phyloP scores from a whole-genome alignment of 768 basidiomycete genomes.

The Mycena vulgaris region DNA sequence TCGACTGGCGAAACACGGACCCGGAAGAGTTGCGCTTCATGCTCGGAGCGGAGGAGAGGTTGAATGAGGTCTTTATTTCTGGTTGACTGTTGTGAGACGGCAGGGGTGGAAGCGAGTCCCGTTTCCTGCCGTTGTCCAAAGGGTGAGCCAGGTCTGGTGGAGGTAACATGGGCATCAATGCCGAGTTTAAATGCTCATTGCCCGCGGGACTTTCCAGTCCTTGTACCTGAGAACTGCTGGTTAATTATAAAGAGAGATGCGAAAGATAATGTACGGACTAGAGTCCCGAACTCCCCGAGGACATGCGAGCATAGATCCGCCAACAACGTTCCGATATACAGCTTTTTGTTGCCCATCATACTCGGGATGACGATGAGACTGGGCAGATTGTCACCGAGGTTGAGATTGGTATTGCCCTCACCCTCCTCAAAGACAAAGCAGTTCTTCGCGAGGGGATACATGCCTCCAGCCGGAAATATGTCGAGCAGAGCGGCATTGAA shows the following conservation, averaged over 20 bases:
- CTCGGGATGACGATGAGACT: constrained; percentile 86
- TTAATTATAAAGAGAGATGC: constrained; percentile 17
- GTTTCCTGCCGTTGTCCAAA: constrained; percentile 62
- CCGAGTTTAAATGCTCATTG: constrained; percentile 86
- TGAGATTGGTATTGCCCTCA: constrained; percentile 68
- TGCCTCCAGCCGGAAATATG: constrained; percentile 74
- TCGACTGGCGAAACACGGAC: constrained; percentile 66
- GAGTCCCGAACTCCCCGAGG: constrained; percentile 85
- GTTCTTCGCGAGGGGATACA: constrained; percentile 85
- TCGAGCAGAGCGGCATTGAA: constrained; percentile 78
- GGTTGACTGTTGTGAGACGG: constrained; percentile 70
- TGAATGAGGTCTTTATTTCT: constrained; percentile 60
- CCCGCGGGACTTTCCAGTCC: constrained; percentile 87
- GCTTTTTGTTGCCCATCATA: constrained; percentile 88
- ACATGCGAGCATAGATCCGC: constrained; percentile 93
- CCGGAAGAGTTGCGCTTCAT: constrained; percentile 70
- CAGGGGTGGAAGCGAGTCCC: constrained; percentile 62
- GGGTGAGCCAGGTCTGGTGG: constrained; percentile 74
- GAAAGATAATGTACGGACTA: constrained; percentile 68
- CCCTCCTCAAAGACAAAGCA: constrained; percentile 92
- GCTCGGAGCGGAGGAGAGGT: constrained; percentile 55
- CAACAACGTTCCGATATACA: constrained; percentile 90
- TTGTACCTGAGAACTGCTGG: constrained; percentile 68
- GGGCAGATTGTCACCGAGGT: constrained; percentile 68
- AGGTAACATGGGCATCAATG: constrained; percentile 75